Conservation (phyloP, 2,329 filamentous ascomycete species). For the Aspergillus cejpii region DNA sequence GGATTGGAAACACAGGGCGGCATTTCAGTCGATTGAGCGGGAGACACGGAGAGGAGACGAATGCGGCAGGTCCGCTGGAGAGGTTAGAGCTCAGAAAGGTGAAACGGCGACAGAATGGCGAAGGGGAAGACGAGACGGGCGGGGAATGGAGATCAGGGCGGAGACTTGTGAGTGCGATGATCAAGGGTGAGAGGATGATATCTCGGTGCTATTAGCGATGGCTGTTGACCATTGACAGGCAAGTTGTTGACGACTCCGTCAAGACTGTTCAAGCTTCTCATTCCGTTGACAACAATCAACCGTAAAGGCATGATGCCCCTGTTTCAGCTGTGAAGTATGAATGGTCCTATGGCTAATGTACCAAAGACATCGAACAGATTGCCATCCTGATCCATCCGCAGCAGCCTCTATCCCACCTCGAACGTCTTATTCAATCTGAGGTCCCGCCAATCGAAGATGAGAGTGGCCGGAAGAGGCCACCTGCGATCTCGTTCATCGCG, state of each 20-base stretch:
- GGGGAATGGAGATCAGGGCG: slow-evolving; percentile 33
- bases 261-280: slow-evolving; percentile 69
- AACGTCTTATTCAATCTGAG: slow-evolving; percentile 82
- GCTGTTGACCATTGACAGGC: slow-evolving; percentile 41
- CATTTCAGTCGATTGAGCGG: not conserved
- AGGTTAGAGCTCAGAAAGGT: slow-evolving; percentile 14
- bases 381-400: slow-evolving; percentile 82
- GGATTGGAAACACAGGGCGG: no score
- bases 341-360: slow-evolving; percentile 5
- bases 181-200: slow-evolving; percentile 52
- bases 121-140: slow-evolving; percentile 19
- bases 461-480: slow-evolving; percentile 61
- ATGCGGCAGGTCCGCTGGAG: not conserved
- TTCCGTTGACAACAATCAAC: slow-evolving; percentile 63
- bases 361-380: slow-evolving; percentile 64
- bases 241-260: slow-evolving; percentile 76
- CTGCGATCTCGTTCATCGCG: slow-evolving; percentile 70
- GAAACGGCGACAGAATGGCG: slow-evolving; percentile 1
- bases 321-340: not conserved
- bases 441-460: slow-evolving; percentile 60
- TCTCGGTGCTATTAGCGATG: no score
- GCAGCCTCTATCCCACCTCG: slow-evolving; percentile 84
- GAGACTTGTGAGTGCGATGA: slow-evolving; percentile 53
- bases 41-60: not conserved
- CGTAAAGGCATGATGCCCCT: slow-evolving; percentile 43